Evolutionary conservation across 2,329 filamentous ascomycete genomes (phyloP).

Genomic region (Cordyceps cateniannulata): DNA sequence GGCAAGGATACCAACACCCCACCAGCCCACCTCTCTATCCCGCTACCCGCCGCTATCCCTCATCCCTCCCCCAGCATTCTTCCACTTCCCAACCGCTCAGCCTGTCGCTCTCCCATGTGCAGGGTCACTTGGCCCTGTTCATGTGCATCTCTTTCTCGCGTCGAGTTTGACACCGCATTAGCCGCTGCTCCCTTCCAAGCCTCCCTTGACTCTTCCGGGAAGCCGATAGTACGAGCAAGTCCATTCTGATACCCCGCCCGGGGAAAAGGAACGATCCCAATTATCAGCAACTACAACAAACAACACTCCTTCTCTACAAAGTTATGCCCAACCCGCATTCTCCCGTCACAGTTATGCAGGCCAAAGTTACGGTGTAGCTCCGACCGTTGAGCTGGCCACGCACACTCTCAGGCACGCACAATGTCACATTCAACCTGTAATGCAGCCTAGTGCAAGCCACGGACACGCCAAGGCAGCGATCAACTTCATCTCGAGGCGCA

Average conservation of each 20-base stretch:
- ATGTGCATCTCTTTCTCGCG: background rate
- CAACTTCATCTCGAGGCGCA: background rate
- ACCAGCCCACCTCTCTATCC: background rate
- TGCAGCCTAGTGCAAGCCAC: background rate
- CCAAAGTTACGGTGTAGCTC: background rate
- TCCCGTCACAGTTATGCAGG: background rate
- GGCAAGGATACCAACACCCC: background rate
- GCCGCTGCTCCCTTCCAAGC: background rate
- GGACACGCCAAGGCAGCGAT: background rate
- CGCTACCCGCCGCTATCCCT: background rate
- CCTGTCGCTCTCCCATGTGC: slow-evolving; percentile 1
- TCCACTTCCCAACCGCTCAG: background rate
- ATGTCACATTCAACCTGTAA: background rate
- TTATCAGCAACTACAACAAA: too few relatives aligned
- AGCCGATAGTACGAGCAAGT: background rate
- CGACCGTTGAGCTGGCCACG: background rate
- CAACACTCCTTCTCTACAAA: background rate
- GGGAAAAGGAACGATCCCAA: background rate
- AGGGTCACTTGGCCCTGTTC: background rate
- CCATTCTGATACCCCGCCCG: background rate
- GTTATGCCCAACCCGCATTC: background rate
- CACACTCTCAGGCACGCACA: background rate
- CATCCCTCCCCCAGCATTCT: background rate
- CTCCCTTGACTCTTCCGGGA: background rate
- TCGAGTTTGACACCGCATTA: background rate